Conservation (phyloP, 257 asterid genomes). For the Penstemon barbatus region DNA sequence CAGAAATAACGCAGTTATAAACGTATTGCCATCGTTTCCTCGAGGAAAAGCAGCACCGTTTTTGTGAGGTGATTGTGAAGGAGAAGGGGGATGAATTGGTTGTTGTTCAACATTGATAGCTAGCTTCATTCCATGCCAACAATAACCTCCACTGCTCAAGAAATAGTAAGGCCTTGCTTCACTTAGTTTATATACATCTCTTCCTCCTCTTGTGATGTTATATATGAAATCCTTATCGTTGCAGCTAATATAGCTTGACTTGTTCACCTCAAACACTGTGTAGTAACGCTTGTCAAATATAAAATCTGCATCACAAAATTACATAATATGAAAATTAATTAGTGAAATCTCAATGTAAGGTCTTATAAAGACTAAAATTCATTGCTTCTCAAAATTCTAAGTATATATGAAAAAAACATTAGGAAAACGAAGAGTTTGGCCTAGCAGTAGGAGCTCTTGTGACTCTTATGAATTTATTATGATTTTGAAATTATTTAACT, state of each 20-base stretch:
- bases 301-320: constrained; percentile 36
- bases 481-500: no score
- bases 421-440: no score
- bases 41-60: constrained; percentile 16
- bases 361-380: no score
- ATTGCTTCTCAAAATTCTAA: no score
- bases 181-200: constrained; percentile 53
- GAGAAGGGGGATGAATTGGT: constrained; percentile 13
- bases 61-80: not conserved
- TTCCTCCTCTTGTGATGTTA: constrained; percentile 59
- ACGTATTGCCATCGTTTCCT: not conserved
- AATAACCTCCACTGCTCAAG: constrained; percentile 61
- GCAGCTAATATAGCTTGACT: constrained; percentile 49
- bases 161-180: constrained; percentile 54
- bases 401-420: no score
- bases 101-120: constrained; percentile 40
- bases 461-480: no score
- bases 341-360: constrained; percentile 6
- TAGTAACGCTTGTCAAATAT: constrained; percentile 50
- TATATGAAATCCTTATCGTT: constrained; percentile 41
- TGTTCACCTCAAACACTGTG: constrained; percentile 62
- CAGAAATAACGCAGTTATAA: not conserved
- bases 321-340: not conserved
- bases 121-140: constrained; percentile 57
- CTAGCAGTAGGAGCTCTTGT: no score